These are phyloP conservation scores for Monosporozyma solicola DNA, from an alignment of 805 yeast genomes.

Conservation along the genomic window DNA sequence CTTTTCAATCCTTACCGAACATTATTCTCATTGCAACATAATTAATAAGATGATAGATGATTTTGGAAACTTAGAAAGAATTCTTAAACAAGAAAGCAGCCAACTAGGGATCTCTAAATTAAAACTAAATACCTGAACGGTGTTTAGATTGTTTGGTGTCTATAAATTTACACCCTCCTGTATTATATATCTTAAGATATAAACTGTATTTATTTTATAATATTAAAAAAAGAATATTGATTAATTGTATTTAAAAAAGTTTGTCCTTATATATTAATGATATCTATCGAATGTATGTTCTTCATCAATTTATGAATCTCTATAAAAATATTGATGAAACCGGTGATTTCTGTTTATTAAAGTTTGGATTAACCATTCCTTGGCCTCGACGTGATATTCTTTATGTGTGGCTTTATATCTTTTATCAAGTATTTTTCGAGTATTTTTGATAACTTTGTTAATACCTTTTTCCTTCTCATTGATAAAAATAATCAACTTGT, in stretches of 20 bases:
- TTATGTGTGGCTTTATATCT: background rate
- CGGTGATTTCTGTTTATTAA: constrained; percentile 21
- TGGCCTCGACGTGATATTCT: constrained; percentile 16
- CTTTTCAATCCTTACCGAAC: constrained; percentile 16
- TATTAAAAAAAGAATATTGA: background rate
- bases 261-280: background rate
- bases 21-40: constrained; percentile 22
- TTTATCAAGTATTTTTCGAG: constrained; percentile 4
- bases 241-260: background rate
- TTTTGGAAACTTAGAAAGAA: constrained; percentile 15
- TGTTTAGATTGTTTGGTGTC: background rate
- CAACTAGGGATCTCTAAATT: background rate
- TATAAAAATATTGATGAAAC: constrained; percentile 1
- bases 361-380: constrained; percentile 29
- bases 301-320: background rate
- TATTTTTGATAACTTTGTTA: constrained; percentile 5
- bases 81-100: constrained; percentile 1
- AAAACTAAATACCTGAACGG: background rate
- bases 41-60: constrained; percentile 21
- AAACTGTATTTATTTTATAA: background rate
- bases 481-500: constrained; percentile 13
- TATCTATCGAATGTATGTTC: background rate
- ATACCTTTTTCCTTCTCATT: constrained; percentile 10
- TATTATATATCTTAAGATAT: background rate
- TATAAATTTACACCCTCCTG: background rate